Base-by-base conservation (phyloP, 495 filamentous ascomycete genomes). In the Podospora didyma region DNA sequence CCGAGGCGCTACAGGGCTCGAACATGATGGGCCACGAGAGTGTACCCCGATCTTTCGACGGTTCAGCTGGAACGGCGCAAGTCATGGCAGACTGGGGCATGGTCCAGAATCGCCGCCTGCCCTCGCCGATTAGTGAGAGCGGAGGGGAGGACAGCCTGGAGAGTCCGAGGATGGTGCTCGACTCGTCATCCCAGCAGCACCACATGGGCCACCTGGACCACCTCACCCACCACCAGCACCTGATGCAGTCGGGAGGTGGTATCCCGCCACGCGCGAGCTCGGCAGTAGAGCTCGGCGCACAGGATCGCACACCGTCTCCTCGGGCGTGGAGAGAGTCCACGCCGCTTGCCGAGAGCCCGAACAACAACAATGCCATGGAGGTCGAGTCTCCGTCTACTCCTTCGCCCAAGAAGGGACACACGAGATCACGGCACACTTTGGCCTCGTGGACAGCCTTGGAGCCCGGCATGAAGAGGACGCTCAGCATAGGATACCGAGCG, bases 401-500 rank as follows among this genome's bases (percentile, higher is more conserved):
- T 14, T 70, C 75, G 2, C 70, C 69, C 5, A 67, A 63, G 49
- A 72, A 68, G 51, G 69, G 68, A 31, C 78, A 79, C 52, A 72
- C 69, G 23, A 66, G 77, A 23, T 77, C 74, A 52, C 73, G 70
- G 17, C 77, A 80, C 56, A 74, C 72, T n/a, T 47, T 80, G 58
- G 71, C 75, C 64, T 71, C 71, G 59, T 80, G 73, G 74, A 79
- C 69, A 49, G 66, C 68, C 21, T 57, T 64, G n/a, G 79, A 73
- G 65, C 79, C 68, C 12, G 74, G 73, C 58, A 82, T 83, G 74
- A 91, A 85, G 70, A 79, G 80, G 60, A 79, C 80, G 26, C 84
- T 95, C 63, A 86, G 83, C 58, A 92, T 96, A 85, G 91, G 91
- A 19, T 94, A 87, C 71, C 78, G 90, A 41, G 83, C 86, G 12